Evolutionary conservation across 345 rosid species (phyloP), one percentile per base, ranked within the genome.

Genomic region (Acer negundo): DNA sequence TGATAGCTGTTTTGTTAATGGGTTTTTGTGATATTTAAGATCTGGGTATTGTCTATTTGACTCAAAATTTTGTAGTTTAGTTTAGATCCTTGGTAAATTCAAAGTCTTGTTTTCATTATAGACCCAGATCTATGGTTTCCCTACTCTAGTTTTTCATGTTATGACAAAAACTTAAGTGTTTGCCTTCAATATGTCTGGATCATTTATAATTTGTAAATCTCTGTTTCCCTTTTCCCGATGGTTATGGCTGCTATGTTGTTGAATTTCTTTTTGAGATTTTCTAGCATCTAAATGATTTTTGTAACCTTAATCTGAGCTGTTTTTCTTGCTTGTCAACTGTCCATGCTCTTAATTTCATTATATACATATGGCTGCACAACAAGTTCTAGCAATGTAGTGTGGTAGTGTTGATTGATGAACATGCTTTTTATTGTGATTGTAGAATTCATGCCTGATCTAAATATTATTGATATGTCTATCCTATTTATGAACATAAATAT

Each of bases 91-190:
- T 73, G 58, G 49, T 76, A 38, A 47, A 42, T 73, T 78, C 53
- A 35, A 66, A 70, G 4, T 66, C 44, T 80, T 62, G 66, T n/a
- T 78, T 59, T 59, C 47, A 20, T 80, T 35, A 31, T 28, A 56
- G 70, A 44, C 65, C 59, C 84, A 80, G 89, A 90, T 90, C 89
- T 85, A 78, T 35, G 81, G 66, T 67, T 70, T 72, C 35, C 7
- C 26, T 44, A 2, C 35, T 71, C 46, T 58, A 46, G 53, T 76
- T 68, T 47, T 58, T 61, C 56, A 53, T 80, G 44, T 56, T 46
- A 28, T 73, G 70, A 38, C 5, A 49, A 16, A 20, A 59, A 38
- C 59, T 38, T 26, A 10, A 15, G 6, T 22, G 3, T 65, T 53
- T 68, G 69, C 31, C 66, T 55, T 46, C 26, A 65, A 31, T 73